These are phyloP conservation scores for Neocucurbitaria cava DNA, from an alignment of 2,329 filamentous ascomycete genomes.

Conservation along the genomic window DNA sequence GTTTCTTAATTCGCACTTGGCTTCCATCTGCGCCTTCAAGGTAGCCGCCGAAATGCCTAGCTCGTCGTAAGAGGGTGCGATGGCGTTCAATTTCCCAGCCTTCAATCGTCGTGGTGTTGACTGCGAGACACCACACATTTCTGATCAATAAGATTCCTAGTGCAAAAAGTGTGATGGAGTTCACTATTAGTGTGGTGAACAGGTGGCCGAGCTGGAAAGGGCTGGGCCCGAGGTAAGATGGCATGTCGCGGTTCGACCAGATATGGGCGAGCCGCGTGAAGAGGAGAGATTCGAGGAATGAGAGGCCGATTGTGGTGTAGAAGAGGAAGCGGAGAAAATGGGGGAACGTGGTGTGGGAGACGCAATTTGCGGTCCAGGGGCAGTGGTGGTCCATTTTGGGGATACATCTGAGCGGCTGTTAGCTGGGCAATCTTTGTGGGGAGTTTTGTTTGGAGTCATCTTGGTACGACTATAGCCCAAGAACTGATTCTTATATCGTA, in stretches of 20 bases:
- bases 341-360: constrained; percentile 80
- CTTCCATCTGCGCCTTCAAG: constrained; percentile 63
- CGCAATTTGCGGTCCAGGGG: constrained; percentile 84
- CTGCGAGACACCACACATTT: constrained; percentile 63
- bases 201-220: constrained; percentile 66
- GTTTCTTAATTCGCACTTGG: constrained; percentile 62
- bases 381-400: constrained; percentile 89
- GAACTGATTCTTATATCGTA: constrained; percentile 8
- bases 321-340: constrained; percentile 81
- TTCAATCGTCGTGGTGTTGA: constrained; percentile 83
- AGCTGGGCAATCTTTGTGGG: not conserved
- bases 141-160: constrained; percentile 71
- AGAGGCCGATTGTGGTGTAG: constrained; percentile 70
- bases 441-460: not conserved
- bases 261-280: constrained; percentile 64
- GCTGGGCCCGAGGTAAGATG: constrained; percentile 73
- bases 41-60: constrained; percentile 61
- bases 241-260: constrained; percentile 71
- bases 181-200: constrained; percentile 65
- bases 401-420: constrained; percentile 62
- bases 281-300: constrained; percentile 68
- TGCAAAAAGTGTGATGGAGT: constrained; percentile 66
- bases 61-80: constrained; percentile 53
- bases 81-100: constrained; percentile 69
- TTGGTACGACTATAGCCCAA: not conserved